Base-by-base conservation (phyloP, 371 early-diverging fungal species). In the Rhizomucor pusillus region DNA sequence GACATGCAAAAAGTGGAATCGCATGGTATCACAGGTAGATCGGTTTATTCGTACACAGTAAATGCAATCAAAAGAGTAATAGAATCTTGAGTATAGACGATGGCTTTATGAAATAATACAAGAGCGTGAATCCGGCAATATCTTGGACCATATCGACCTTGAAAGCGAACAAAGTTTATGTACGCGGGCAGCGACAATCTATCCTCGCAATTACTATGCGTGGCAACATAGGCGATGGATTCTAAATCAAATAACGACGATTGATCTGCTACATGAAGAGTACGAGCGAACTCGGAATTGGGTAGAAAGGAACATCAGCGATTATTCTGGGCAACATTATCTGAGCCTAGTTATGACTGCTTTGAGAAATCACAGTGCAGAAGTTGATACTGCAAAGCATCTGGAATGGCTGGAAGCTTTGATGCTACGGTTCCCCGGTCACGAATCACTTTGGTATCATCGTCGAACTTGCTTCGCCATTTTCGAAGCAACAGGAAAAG, bases 381-480 rank as follows among this genome's bases (percentile, higher is more conserved):
- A n/a, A n/a, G 10, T 40, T 4, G 10, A 39, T 0, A 1, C 24
- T 9, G 33, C 37, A 9, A 50, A 25, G 14, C 74, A 73, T 46
- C 41, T 75, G 46, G 23, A 40, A 11, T 74, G 83, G 68, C 39
- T 69, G 2, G 55, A 67, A 20, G 47, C 52, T 11, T 43, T 79
- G 12, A 71, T 79, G 13, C 25, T 54, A 39, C 62, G 60, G 47
- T 85, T 69, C 37, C 83, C 83, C 7, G 82, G 81, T 11, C 80
- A 85, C 47, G 83, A 82, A 56, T 63, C 82, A 0, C 49, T 82
- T 19, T 85, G 85, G 85, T 78, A 69, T 37, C 83, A 85, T 62
- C 65, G 73, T 34, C 75, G 85, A 35, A 80, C 73, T 50, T 77
- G 71, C 19, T 50, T 65, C 0, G 44, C 24, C 53, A 58, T 18